Conservation (phyloP, 352 stramenopile genomes). For the Phytophthora citrophthora region DNA sequence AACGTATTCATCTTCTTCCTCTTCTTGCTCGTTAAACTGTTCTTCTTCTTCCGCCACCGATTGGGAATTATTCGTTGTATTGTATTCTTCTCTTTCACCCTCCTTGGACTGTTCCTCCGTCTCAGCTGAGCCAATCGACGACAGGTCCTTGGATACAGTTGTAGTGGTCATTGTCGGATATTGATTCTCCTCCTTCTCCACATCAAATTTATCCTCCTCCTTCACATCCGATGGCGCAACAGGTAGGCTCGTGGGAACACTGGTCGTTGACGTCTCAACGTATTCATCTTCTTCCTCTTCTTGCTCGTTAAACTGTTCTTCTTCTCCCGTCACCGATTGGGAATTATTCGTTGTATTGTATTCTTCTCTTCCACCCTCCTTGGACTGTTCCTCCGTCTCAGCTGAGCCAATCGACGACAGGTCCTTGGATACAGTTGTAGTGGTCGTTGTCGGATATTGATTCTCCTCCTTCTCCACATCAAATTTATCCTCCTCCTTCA, state of each 20-base stretch:
- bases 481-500: slow-evolving; percentile 9
- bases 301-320: slow-evolving; percentile 17
- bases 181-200: slow-evolving; percentile 14
- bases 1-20: slow-evolving; percentile 18
- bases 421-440: neutral
- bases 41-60: slow-evolving; percentile 11
- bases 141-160: neutral
- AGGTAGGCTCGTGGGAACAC: too few species aligned
- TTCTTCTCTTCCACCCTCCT: too few species aligned
- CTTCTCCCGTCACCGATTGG: slow-evolving; percentile 3
- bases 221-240: slow-evolving; percentile 6
- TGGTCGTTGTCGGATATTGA: neutral
- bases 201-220: slow-evolving; percentile 13
- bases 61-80: too few species aligned
- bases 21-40: slow-evolving; percentile 15
- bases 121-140: neutral
- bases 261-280: neutral
- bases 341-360: too few species aligned
- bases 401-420: neutral
- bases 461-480: slow-evolving; percentile 15
- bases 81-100: too few species aligned
- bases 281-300: slow-evolving; percentile 19
- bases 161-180: neutral
- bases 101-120: neutral
- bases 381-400: neutral